These are phyloP conservation scores for Ceratonia siliqua DNA, from an alignment of 306 rosid species.

Conservation along the genomic window DNA sequence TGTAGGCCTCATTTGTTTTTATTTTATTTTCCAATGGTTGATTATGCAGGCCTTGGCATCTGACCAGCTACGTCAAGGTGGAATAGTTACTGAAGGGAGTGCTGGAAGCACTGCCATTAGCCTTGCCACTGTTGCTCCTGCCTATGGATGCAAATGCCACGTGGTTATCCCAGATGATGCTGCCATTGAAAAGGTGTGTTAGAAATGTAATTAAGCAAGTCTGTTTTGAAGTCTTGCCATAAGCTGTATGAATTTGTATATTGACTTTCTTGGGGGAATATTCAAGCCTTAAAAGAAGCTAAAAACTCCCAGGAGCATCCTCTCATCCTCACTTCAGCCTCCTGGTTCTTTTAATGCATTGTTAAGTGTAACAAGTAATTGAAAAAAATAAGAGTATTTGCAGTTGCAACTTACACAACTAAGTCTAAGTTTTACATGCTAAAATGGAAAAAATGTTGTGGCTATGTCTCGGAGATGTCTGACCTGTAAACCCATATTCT, in stretches of 20 bases:
- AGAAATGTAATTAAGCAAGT: constrained; percentile 6
- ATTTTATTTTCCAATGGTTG: not conserved
- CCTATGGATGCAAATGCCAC: constrained; percentile 84
- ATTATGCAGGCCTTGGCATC: constrained; percentile 70
- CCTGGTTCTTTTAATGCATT: not conserved
- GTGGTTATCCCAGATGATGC: constrained; percentile 95
- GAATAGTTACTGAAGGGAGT: constrained; percentile 91
- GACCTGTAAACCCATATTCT: not conserved
- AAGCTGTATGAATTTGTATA: not conserved
- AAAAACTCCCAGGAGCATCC: not conserved
- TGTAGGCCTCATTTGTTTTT: not conserved
- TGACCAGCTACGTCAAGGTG: constrained; percentile 70
- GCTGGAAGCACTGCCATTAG: constrained; percentile 96
- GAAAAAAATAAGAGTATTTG: not conserved
- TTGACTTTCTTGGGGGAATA: not conserved
- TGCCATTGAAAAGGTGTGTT: constrained; percentile 84
- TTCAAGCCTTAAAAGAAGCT: not conserved
- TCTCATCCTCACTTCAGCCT: not conserved
- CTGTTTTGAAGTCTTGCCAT: not conserved
- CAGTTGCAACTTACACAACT: not conserved
- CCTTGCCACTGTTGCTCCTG: constrained; percentile 93
- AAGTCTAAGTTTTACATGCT: not conserved
- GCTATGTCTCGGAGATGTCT: not conserved
- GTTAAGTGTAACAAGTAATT: constrained; percentile 7
- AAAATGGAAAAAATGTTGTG: not conserved